Conservation (phyloP, 805 yeast genomes). For the Zygotorulaspora florentina region DNA sequence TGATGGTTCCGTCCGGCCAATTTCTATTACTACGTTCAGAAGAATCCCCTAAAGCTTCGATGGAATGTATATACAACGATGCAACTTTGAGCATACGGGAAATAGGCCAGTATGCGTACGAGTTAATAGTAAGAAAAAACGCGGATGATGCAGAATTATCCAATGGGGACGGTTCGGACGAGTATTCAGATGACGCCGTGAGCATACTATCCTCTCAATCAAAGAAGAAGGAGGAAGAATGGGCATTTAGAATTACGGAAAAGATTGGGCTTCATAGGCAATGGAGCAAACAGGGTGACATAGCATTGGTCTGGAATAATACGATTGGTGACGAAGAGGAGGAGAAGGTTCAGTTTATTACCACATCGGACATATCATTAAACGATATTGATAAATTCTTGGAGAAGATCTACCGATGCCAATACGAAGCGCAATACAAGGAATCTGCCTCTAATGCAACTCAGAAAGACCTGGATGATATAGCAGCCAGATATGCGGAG, state of each 20-base stretch:
- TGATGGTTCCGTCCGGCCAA: constrained; percentile 73
- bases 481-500: constrained; percentile 34
- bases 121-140: constrained; percentile 63
- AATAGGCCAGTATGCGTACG: constrained; percentile 63
- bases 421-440: constrained; percentile 70
- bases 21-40: constrained; percentile 69
- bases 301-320: constrained; percentile 75
- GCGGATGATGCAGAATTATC: constrained; percentile 61
- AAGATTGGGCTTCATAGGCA: constrained; percentile 53
- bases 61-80: constrained; percentile 78
- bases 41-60: constrained; percentile 78
- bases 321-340: constrained; percentile 77
- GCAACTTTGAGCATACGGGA: constrained; percentile 70
- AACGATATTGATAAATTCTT: constrained; percentile 59
- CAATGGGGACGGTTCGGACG: constrained; percentile 49
- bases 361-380: constrained; percentile 53
- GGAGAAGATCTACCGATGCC: constrained; percentile 57
- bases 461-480: constrained; percentile 51
- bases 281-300: constrained; percentile 49
- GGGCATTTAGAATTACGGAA: constrained; percentile 63
- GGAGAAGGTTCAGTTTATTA: constrained; percentile 75
- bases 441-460: constrained; percentile 45
- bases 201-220: constrained; percentile 34
- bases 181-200: constrained; percentile 37
- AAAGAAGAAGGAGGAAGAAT: constrained; percentile 51